Evolutionary conservation across 78 protist species (phyloP), one percentile per base, ranked within the genome.

Genomic region (Acrasis kona): DNA sequence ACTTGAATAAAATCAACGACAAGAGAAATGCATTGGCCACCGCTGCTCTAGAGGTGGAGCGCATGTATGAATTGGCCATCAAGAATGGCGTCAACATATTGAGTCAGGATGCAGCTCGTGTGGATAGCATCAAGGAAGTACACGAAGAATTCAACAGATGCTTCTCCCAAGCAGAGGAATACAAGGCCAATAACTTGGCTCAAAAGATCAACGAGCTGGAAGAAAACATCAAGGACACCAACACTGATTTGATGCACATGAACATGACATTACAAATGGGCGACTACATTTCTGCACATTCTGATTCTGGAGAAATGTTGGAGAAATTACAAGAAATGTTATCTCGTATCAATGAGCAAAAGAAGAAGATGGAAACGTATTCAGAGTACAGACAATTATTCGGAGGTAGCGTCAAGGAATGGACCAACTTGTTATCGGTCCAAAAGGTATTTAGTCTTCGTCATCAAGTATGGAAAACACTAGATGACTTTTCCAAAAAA

Each of bases 401-500:
- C 58, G 8, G 3, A 30, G 35, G 79, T 28, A 74, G 67, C 0
- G 65, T 68, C 12, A 35, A 70, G 34, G 39, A 0, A 57, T 70
- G 40, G 79, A 19, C 10, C 58, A 78, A 82, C 37, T 2, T 82
- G 31, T n/a, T 10, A 12, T 9, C 9, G 29, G 76, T 35, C 19
- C 68, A 0, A 30, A 5, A 19, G 19, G 84, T 80, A n/a, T 64
- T 76, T 50, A 72, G 37, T 19, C 0, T 5, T 29, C 88, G 84
- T 42, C 10, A 40, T 30, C 8, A 69, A 69, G 12, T 88, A 6
- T 88, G 92, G 95, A 5, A 10, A 7, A 34, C 72, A 76, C 1
- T 0, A 8, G 50, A 38, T 41, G 74, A 88, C 41, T 91, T 87
- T 87, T 5, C 32, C 57, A n/a, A 6, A n/a, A 0, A 0, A 10